phyloP scores from a whole-genome alignment of 768 basidiomycete species.

The Tylopilus sp. region DNA sequence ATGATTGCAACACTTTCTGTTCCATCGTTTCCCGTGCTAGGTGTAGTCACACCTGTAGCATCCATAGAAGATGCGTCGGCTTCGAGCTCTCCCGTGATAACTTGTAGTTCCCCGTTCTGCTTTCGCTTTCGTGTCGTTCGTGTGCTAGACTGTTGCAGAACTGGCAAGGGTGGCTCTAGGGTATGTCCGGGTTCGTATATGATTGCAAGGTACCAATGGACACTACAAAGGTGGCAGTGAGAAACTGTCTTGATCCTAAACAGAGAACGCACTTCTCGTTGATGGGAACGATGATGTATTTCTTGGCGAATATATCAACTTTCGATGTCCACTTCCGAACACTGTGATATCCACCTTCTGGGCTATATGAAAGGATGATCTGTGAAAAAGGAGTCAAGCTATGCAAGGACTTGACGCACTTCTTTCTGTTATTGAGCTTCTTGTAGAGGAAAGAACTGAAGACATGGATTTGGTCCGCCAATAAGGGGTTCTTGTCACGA shows the following conservation, averaged over 20 bases:
- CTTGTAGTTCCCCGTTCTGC: conserved; percentile 11
- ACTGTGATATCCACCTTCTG: conserved; percentile 70
- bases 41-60: conserved; percentile 21
- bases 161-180: conserved; percentile 47
- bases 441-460: conserved; percentile 99
- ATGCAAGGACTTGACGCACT: conserved; percentile 35
- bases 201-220: conserved; percentile 97
- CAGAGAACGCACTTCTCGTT: conserved; percentile 79
- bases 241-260: background rate
- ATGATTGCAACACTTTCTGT: conserved; percentile 3
- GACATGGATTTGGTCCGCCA: conserved; percentile 76
- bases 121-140: conserved; percentile 24
- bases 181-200: conserved; percentile 77
- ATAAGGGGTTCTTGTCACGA: conserved; percentile 48
- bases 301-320: conserved; percentile 84
- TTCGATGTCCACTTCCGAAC: conserved; percentile 95
- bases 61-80: conserved; percentile 14
- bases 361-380: conserved; percentile 33
- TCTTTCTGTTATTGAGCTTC: conserved; percentile 68
- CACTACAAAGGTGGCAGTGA: conserved; percentile 40
- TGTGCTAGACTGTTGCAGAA: background rate
- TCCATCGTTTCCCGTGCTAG: conserved; percentile 17
- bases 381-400: conserved; percentile 11
- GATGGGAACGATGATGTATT: conserved; percentile 92
- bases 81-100: too few relatives aligned